These are phyloP conservation scores for Angophora floribunda DNA, from an alignment of 345 rosid species.

Conservation along the genomic window DNA sequence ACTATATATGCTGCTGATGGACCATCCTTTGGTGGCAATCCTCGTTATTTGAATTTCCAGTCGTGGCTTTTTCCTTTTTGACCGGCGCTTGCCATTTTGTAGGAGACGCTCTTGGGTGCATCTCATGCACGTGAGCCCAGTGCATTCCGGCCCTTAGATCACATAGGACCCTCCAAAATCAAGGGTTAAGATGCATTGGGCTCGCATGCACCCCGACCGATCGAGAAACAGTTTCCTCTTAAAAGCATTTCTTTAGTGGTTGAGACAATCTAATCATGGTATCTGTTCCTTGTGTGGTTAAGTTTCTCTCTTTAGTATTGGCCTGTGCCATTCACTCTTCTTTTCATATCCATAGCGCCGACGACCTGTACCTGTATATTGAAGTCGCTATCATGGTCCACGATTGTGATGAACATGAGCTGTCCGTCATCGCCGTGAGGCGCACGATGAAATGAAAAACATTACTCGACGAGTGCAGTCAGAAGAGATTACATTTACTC, in stretches of 20 bases:
- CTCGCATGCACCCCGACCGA: neutral
- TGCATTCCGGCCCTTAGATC: neutral
- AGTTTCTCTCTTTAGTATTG: neutral
- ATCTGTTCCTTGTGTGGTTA: neutral
- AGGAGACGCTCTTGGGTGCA: neutral
- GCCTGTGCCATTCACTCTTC: neutral
- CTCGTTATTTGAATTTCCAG: neutral
- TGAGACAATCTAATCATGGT: neutral
- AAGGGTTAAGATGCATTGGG: neutral
- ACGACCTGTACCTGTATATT: neutral
- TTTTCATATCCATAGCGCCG: neutral
- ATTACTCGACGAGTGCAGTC: neutral
- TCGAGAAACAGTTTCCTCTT: neutral
- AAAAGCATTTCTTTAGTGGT: neutral
- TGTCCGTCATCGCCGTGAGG: neutral
- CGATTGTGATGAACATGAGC: neutral
- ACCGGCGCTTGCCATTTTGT: neutral
- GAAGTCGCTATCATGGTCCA: neutral
- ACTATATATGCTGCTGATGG: neutral
- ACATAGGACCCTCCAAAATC: neutral
- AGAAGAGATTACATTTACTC: neutral
- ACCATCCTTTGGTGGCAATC: neutral
- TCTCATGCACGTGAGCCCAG: neutral
- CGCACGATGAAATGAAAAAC: neutral
- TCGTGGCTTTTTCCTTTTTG: neutral